Conservation (phyloP, 805 yeast species). For the Yarrowia sp. region DNA sequence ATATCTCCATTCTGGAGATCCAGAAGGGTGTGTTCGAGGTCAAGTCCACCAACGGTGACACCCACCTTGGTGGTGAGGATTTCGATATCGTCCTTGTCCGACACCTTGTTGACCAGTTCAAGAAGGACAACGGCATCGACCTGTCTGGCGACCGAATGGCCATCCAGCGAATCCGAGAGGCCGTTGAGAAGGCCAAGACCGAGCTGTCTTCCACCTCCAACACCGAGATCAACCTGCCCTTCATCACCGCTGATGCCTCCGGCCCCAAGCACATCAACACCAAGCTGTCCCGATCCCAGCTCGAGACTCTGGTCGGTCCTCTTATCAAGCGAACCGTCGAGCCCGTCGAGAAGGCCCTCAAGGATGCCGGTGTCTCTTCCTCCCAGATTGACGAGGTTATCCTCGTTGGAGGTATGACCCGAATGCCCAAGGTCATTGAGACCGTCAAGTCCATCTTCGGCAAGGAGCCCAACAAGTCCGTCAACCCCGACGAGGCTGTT, state of each 20-base stretch:
- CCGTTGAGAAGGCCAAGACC: constrained; percentile 86
- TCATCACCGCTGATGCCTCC: constrained; percentile 81
- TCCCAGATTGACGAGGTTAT: constrained; percentile 74
- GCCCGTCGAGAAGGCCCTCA: constrained; percentile 77
- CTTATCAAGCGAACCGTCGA: constrained; percentile 68
- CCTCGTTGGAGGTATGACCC: constrained; percentile 86
- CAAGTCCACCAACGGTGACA: constrained; percentile 95
- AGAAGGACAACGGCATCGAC: constrained; percentile 67
- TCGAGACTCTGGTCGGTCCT: constrained; percentile 62
- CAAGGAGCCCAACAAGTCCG: constrained; percentile 82
- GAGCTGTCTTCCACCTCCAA: constrained; percentile 71
- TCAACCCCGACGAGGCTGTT: constrained; percentile 93
- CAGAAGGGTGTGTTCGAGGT: constrained; percentile 98
- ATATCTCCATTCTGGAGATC: constrained; percentile 92
- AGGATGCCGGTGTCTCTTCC: constrained; percentile 69
- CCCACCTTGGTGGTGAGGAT: constrained; percentile 91
- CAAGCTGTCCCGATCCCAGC: constrained; percentile 62
- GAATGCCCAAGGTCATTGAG: constrained; percentile 84
- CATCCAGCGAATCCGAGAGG: constrained; percentile 81
- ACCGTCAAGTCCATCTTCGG: constrained; percentile 74
- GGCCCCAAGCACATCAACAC: constrained; percentile 78
- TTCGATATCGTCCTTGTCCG: constrained; percentile 84
- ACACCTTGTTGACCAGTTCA: constrained; percentile 74
- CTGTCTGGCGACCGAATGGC: constrained; percentile 67
- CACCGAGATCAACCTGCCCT: constrained; percentile 77